Base-by-base conservation (phyloP, 805 yeast species). In the Millerozyma miso region DNA sequence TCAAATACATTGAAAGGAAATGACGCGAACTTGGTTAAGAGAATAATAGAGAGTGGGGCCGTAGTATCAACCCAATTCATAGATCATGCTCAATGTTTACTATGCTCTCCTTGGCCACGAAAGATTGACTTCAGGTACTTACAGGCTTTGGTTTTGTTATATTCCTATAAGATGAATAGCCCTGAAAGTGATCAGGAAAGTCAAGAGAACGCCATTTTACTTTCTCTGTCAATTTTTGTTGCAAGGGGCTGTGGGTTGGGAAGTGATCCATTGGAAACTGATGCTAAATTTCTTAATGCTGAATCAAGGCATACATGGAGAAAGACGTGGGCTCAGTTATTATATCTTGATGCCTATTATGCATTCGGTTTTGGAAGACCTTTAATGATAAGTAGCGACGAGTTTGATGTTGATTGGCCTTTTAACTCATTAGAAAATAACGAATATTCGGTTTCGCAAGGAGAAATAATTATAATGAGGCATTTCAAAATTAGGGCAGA, bases 161-260 rank as follows among this genome's bases (percentile, higher is more conserved):
- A 42, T 20, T 33, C 39, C 2, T 45, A 45, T 26, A 42, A 23
- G 36, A 34, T 40, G 34, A 33, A 42, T 37, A 39, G 46, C 14
- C 48, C 48, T 19, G 48, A 45, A 18, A 41, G 42, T 37, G 48
- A 45, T 14, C 41, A 45, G 19, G 31, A 31, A 3, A 20, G 32
- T 14, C 19, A 33, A 12, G 48, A 38, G 16, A 19, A 40, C 5
- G 40, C 38, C 14, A 37, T 45, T 10, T 16, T 45, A 14, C 33
- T 31, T 5, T 31, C 40, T 13, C 36, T 39, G 6, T 18, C 42
- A 18, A 39, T 41, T 3, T 44, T 40, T n/a, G 35, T 41, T 32
- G 48, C 42, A 17, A 45, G 48, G 32, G 35, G 31, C 31, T 39
- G 33, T 35, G 48, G 48, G 2, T 31, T 45, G 26, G 26, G 41